phyloP scores from a whole-genome alignment of 2,329 filamentous ascomycete genomes.

The Phaeosphaeriaceae sp. region DNA sequence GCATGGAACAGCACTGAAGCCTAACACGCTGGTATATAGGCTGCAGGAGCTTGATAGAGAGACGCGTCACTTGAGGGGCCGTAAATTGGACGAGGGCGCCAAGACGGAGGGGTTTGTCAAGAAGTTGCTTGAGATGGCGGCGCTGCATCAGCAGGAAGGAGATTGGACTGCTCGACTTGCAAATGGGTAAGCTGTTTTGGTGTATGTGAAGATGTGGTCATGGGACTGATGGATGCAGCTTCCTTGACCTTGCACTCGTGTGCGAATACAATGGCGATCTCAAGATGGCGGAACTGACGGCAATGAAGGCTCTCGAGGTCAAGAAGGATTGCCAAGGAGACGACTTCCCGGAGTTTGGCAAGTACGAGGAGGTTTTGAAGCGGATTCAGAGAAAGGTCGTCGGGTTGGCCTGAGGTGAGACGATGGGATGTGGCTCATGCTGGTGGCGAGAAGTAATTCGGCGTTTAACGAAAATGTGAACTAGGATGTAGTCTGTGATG shows the following conservation, averaged over 20 bases:
- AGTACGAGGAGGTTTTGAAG: constrained; percentile 29
- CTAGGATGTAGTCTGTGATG: background rate
- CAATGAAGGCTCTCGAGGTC: constrained; percentile 35
- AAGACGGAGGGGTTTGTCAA: constrained; percentile 19
- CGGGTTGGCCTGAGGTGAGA: no score
- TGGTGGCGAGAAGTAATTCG: background rate
- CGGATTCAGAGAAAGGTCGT: constrained; percentile 6
- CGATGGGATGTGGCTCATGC: background rate
- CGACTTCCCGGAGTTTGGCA: constrained; percentile 33
- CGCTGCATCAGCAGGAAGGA: constrained; percentile 35
- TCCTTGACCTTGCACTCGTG: constrained; percentile 41
- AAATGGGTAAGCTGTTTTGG: constrained; percentile 27
- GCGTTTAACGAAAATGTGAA: background rate
- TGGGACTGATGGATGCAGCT: constrained; percentile 24
- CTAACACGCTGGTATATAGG: no score
- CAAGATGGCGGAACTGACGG: constrained; percentile 23
- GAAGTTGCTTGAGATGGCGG: constrained; percentile 37
- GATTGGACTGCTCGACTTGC: constrained; percentile 32
- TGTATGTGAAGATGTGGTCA: background rate
- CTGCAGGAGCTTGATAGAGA: constrained; percentile 45
- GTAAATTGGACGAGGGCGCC: constrained; percentile 17
- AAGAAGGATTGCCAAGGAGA: constrained; percentile 35
- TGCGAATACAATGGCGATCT: constrained; percentile 35
- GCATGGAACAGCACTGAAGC: no score
- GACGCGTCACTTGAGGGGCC: constrained; percentile 24